These are phyloP conservation scores for Alternaria arborescens DNA, from an alignment of 2,329 filamentous ascomycete genomes.

Conservation along the genomic window DNA sequence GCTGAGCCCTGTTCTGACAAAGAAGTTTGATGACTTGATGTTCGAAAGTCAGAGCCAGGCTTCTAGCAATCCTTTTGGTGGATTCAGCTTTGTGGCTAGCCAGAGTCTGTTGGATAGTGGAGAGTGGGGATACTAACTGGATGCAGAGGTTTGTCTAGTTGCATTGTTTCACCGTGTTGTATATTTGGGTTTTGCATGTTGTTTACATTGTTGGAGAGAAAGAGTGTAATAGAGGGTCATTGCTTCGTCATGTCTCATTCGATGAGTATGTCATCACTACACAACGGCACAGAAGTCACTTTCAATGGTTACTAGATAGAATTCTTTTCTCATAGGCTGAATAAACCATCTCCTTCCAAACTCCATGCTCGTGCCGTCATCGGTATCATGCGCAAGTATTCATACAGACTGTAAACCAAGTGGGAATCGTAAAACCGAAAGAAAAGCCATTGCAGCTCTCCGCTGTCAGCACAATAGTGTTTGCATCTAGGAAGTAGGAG, in stretches of 20 bases:
- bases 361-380: slow-evolving; percentile 15
- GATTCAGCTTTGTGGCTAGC: slow-evolving; percentile 63
- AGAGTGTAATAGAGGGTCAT: not conserved
- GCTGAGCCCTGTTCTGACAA: slow-evolving; percentile 71
- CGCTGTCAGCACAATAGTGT: not conserved
- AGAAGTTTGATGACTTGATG: slow-evolving; percentile 38
- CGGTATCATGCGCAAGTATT: slow-evolving; percentile 15
- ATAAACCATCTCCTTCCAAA: slow-evolving; percentile 7
- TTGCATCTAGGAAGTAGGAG: slow-evolving; percentile 18
- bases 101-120: slow-evolving; percentile 57
- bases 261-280: not conserved
- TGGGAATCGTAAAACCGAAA: slow-evolving; percentile 23
- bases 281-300: not conserved
- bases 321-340: slow-evolving; percentile 3
- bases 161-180: slow-evolving; percentile 1
- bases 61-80: slow-evolving; percentile 60
- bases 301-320: slow-evolving; percentile 1
- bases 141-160: not conserved
- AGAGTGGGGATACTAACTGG: slow-evolving; percentile 41
- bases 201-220: not conserved
- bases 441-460: not conserved
- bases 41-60: slow-evolving; percentile 48
- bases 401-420: slow-evolving; percentile 22
- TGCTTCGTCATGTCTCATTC: not conserved
- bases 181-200: not conserved